Conservation (phyloP, 2,329 filamentous ascomycete species). For the Clarireedia homoeocarpa region DNA sequence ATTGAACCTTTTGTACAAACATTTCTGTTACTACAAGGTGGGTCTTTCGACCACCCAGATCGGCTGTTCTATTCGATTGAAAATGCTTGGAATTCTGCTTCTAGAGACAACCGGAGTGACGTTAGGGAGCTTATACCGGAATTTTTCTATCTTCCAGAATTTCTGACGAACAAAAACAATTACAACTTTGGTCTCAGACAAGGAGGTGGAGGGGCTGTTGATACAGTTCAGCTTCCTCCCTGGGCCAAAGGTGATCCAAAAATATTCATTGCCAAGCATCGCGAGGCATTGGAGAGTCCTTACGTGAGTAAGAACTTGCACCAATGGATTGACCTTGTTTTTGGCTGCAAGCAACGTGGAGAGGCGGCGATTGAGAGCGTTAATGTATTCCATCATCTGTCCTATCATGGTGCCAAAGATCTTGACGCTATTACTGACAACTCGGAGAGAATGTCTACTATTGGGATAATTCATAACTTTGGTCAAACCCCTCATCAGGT, state of each 20-base stretch:
- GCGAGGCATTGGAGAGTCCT: constrained; percentile 90
- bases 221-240: constrained; percentile 80
- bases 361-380: constrained; percentile 85
- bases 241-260: constrained; percentile 97
- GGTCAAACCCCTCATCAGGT: constrained; percentile 96
- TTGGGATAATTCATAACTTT: constrained; percentile 97
- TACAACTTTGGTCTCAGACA: constrained; percentile 91
- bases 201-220: constrained; percentile 69
- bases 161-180: constrained; percentile 84
- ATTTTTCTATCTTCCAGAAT: constrained; percentile 95
- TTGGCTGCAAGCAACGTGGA: constrained; percentile 88
- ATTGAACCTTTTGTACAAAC: constrained; percentile 95
- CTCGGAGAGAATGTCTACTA: constrained; percentile 78
- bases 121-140: constrained; percentile 92
- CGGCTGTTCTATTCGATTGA: constrained; percentile 89
- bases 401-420: constrained; percentile 89
- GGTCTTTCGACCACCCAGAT: constrained; percentile 91
- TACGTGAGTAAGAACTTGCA: constrained; percentile 87
- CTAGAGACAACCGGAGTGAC: constrained; percentile 83
- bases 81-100: constrained; percentile 86
- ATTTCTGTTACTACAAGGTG: constrained; percentile 89
- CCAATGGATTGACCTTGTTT: constrained; percentile 92
- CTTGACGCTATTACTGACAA: constrained; percentile 85
- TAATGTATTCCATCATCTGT: constrained; percentile 94
- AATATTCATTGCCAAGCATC: constrained; percentile 90